Conservation (phyloP, 345 rosid species). For the thale cress (Arabidopsis thaliana) region DNA sequence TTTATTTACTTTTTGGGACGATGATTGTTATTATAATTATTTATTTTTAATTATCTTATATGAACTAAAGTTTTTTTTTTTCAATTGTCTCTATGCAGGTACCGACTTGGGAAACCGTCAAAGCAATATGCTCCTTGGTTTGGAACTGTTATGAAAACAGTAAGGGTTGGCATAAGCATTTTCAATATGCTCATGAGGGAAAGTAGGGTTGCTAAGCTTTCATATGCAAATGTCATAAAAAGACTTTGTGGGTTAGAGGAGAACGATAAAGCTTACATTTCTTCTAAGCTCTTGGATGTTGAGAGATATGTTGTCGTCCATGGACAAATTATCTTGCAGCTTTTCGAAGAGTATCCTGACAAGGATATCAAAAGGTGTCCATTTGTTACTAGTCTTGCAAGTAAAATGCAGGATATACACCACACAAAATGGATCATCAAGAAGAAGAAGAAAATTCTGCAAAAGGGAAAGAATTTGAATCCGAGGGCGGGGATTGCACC, state of each 20-base stretch:
- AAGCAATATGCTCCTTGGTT: conserved; percentile 72
- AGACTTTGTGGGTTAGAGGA: conserved; percentile 55
- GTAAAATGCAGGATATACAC: too few species aligned
- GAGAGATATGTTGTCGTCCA: conserved; percentile 79
- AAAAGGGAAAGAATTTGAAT: too few species aligned
- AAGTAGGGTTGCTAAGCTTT: conserved; percentile 60
- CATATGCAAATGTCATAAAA: conserved; percentile 59
- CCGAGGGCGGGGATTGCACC: too few species aligned
- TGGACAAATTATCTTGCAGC: conserved; percentile 72
- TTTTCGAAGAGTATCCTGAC: conserved; percentile 68
- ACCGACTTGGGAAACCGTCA: too few species aligned
- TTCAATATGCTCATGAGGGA: conserved; percentile 63
- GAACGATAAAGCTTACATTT: conserved; percentile 58
- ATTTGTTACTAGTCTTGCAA: too few species aligned
- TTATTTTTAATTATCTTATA: too few species aligned
- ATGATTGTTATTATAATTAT: too few species aligned
- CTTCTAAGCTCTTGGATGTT: conserved; percentile 55
- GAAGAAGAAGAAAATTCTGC: too few species aligned
- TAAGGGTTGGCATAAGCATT: conserved; percentile 66
- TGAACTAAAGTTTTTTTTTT: too few species aligned
- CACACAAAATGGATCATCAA: too few species aligned
- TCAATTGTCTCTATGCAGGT: too few species aligned
- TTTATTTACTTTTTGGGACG: too few species aligned
- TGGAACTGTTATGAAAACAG: conserved; percentile 70
- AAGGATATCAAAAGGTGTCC: neutral